phyloP scores from a whole-genome alignment of 805 yeast genomes.

The Spencermartinsiella europaea region DNA sequence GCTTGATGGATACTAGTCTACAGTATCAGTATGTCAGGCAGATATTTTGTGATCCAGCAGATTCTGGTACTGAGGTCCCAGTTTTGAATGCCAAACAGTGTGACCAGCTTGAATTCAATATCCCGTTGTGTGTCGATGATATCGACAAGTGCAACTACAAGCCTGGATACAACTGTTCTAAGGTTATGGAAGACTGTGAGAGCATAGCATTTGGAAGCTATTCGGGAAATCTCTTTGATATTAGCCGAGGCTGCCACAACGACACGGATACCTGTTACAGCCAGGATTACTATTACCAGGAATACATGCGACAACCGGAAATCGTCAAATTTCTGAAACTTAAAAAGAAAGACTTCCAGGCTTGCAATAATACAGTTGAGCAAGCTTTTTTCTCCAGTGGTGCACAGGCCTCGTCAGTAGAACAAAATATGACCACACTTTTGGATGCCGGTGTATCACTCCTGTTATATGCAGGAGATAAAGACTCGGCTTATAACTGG shows the following conservation, averaged over 20 bases:
- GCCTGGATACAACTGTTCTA: constrained; percentile 70
- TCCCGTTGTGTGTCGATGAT: constrained; percentile 61
- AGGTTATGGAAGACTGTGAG: constrained; percentile 82
- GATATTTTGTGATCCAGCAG: constrained; percentile 91
- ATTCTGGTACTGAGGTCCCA: constrained; percentile 44
- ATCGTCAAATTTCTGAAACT: constrained; percentile 81
- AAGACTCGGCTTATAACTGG: constrained; percentile 94
- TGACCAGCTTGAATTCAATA: constrained; percentile 52
- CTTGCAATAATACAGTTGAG: constrained; percentile 61
- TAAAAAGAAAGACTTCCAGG: constrained; percentile 59
- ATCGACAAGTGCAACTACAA: constrained; percentile 61
- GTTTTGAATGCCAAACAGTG: constrained; percentile 65
- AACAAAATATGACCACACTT: constrained; percentile 57
- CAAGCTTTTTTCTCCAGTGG: constrained; percentile 76
- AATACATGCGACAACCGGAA: constrained; percentile 65
- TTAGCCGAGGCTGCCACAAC: constrained; percentile 43
- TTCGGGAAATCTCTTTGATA: constrained; percentile 64
- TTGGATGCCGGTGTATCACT: constrained; percentile 72
- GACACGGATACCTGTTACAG: constrained; percentile 57
- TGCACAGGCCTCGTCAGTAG: constrained; percentile 85
- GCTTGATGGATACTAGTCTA: constrained; percentile 75
- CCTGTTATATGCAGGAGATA: constrained; percentile 87
- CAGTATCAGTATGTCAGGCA: constrained; percentile 79
- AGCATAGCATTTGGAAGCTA: constrained; percentile 55
- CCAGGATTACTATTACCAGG: constrained; percentile 63